Conservation (phyloP, 2,329 filamentous ascomycete genomes). For the Monilinia fructicola region DNA sequence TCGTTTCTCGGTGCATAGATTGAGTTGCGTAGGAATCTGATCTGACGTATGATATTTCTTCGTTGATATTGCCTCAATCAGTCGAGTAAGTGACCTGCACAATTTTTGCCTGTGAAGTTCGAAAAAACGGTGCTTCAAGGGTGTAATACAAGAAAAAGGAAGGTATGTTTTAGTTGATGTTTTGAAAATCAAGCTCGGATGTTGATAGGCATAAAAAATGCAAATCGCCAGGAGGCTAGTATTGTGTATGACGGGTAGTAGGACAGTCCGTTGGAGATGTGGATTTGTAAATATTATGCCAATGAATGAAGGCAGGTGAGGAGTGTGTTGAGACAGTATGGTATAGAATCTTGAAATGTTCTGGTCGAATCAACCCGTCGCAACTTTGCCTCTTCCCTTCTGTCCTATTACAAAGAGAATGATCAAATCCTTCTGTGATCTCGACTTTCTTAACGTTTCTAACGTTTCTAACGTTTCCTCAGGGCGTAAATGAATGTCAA, state of each 20-base stretch:
- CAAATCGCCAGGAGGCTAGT: neutral
- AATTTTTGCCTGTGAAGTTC: conserved; percentile 2
- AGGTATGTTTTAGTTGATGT: conserved; percentile 3
- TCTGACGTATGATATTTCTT: neutral
- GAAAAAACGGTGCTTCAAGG: neutral
- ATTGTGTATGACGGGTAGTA: too few species aligned
- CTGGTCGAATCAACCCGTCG: neutral
- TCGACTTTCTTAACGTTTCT: neutral
- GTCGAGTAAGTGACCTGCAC: conserved; percentile 21
- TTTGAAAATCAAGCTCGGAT: conserved; percentile 13
- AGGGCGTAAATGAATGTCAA: neutral
- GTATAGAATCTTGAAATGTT: neutral
- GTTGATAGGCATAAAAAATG: conserved; percentile 13
- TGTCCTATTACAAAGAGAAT: neutral
- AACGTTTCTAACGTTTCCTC: neutral
- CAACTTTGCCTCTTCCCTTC: conserved; percentile 5
- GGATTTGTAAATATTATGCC: neutral
- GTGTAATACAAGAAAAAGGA: conserved; percentile 14
- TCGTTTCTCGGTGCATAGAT: conserved; percentile 21
- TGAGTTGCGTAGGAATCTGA: conserved; percentile 9
- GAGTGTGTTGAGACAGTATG: neutral
- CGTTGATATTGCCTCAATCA: neutral
- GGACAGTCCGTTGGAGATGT: too few species aligned
- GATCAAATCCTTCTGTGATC: neutral
- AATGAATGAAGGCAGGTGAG: conserved; percentile 7